Base-by-base conservation (phyloP, 2,329 filamentous ascomycete genomes). In the Ophiocordyceps camponoti-saundersi region DNA sequence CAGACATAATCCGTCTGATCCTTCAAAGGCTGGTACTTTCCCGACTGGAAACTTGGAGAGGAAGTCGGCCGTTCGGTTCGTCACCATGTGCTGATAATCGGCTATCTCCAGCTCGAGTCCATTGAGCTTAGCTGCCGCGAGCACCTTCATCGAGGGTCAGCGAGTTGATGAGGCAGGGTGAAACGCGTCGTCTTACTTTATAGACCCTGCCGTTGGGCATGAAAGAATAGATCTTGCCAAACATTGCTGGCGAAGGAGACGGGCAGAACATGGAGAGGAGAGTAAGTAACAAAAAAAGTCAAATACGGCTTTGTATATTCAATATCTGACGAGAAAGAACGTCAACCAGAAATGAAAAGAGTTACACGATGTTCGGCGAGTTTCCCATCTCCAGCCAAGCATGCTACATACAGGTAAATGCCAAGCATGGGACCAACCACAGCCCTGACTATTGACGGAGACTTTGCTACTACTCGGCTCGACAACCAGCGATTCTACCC, bases 71-170 rank as follows among this genome's bases (percentile, higher is more conserved):
- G 42, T 44, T n/a, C 22, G 32, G 46, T 47, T 47, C 11, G 41
- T 47, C 2, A 44, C 21, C 32, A 41, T 47, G 15, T 47, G 46
- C 42, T 47, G 46, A 22, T 47, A 47, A 7, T 47, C 46, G 15
- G 46, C 46, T 23, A 47, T 16, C 21, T 44, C 21, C 16, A 47
- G 26, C 3, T 47, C 46, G 20, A 47, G 46, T 7, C 21, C 32
- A 22, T 47, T 47, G n/a, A 47, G 23, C 32, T 44, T 47, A 18
- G 46, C 46, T 29, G 46, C 46, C 3, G 46, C 46, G 42, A 47
- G 32, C 21, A 47, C 44, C 46, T 47, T 21, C 18, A 23, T 26
- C 12, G 32, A 34, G 12, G 12, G 32, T 34, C 13, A 34, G 32
- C 32, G 26, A 29, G 26, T 29, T 6, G 26, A 10, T 10, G 8